Evolutionary conservation across 257 asterid genomes (phyloP), one percentile per base, ranked within the genome.

Genomic region (Rhazya stricta): DNA sequence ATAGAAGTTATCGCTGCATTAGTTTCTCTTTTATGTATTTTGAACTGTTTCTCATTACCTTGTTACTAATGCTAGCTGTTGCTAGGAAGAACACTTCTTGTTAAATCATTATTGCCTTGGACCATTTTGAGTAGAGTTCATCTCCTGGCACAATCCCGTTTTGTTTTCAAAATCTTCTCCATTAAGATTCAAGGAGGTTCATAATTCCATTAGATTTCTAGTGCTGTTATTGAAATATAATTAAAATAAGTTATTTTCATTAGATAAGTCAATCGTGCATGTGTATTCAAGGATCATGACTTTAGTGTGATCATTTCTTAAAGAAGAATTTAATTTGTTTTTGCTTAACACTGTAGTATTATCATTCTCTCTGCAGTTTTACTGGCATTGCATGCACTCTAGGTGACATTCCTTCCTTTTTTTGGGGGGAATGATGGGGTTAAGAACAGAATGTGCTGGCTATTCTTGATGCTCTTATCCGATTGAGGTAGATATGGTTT

Each of bases 351-450:
- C 37, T 37, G 41, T 32, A 39, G 23, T 62, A n/a, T 67, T 62
- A 12, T 36, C 46, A 16, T 0, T 69, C 43, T 69, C 43, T 54
- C 82, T 85, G 88, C 96, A 91, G 97, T 87, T 80, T 69, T 92
- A 74, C 78, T 90, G 83, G 95, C 77, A 16, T 16, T 82, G 23
- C 84, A 65, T 63, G 81, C 86, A 74, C 56, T 74, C 27, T 76
- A 67, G 75, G 66, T 48, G 66, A 43, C 71, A 41, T 16, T 48
- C 46, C 34, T 54, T 71, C 74, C 67, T 69, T 65, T 66, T 74
- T 72, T 65, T 57, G 78, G 66, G 72, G 57, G 25, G 60, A 42
- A 48, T 25, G 76, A 42, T 63, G 29, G n/a, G 36, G 34, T 57
- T 61, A 66, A 75, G 78, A 76, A 67, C 19, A 45, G 39, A 56